These are phyloP conservation scores for Lizonia empirigonia DNA, from an alignment of 2,329 filamentous ascomycete genomes.

Conservation along the genomic window DNA sequence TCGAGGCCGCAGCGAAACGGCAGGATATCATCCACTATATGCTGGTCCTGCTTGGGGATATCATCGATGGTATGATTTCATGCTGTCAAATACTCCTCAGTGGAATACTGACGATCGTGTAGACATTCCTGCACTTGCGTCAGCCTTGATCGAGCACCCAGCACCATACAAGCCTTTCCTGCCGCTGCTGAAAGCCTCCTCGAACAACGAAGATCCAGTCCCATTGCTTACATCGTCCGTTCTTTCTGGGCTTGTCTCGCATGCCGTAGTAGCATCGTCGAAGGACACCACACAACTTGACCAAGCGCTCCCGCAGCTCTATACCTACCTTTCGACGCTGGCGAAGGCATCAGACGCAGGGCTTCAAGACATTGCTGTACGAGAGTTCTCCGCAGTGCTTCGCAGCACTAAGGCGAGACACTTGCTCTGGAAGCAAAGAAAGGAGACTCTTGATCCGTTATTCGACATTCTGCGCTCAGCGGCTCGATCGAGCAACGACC, in stretches of 20 bases:
- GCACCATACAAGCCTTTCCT: slow-evolving; percentile 78
- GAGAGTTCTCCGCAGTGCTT: slow-evolving; percentile 84
- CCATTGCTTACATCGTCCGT: slow-evolving; percentile 89
- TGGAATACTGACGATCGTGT: slow-evolving; percentile 23
- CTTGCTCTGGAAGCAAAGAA: slow-evolving; percentile 89
- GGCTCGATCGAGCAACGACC: slow-evolving; percentile 74
- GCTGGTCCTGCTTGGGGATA: slow-evolving; percentile 83
- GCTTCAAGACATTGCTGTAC: slow-evolving; percentile 93
- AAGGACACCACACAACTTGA: slow-evolving; percentile 67
- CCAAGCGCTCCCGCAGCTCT: slow-evolving; percentile 78
- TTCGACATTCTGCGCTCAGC: slow-evolving; percentile 78
- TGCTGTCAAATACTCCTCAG: background rate
- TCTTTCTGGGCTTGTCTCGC: slow-evolving; percentile 76
- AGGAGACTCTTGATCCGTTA: slow-evolving; percentile 81
- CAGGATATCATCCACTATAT: slow-evolving; percentile 94
- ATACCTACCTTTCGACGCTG: slow-evolving; percentile 83
- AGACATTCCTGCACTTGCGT: slow-evolving; percentile 81
- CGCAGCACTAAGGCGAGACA: slow-evolving; percentile 74
- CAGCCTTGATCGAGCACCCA: slow-evolving; percentile 74
- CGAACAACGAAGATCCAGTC: slow-evolving; percentile 83
- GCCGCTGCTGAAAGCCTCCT: slow-evolving; percentile 81
- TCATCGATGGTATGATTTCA: slow-evolving; percentile 73
- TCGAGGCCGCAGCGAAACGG: slow-evolving; percentile 80
- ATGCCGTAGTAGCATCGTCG: slow-evolving; percentile 65
- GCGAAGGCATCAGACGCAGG: slow-evolving; percentile 86